A percentile compares a stretch with the other conserved stretches of the same genome.
These are phyloP conservation scores for Odontarrhena argentea DNA, from an alignment of 345 rosid genomes.

Conservation along the genomic window DNA sequence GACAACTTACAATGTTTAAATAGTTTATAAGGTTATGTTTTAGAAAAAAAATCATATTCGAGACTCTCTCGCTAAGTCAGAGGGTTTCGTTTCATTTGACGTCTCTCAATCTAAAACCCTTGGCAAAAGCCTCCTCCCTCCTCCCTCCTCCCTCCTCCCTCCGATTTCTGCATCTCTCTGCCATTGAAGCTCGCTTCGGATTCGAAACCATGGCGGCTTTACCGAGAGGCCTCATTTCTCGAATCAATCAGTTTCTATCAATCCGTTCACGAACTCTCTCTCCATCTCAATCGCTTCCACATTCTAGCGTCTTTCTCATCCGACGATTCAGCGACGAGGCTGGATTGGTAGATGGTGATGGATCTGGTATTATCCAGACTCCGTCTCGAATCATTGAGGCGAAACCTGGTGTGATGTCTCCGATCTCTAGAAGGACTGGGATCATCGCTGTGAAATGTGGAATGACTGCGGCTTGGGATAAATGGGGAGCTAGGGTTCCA, in stretches of 20 bases:
- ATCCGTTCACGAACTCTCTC: slow-evolving; percentile 22
- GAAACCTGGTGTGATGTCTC: slow-evolving; percentile 61
- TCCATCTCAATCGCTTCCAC: slow-evolving; percentile 17
- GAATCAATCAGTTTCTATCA: slow-evolving; percentile 50
- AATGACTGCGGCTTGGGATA: slow-evolving; percentile 91
- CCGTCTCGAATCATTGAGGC: slow-evolving; percentile 59
- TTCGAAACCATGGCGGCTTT: slow-evolving; percentile 55
- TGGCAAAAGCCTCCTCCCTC: slow-evolving; percentile 42
- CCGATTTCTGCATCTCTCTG: slow-evolving; percentile 24
- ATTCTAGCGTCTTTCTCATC: slow-evolving; percentile 33
- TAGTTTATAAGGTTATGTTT: neutral
- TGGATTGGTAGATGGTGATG: slow-evolving; percentile 43
- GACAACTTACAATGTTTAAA: neutral
- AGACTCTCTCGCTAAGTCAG: neutral
- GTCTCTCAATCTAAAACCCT: slow-evolving; percentile 39
- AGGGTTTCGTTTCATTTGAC: slow-evolving; percentile 12
- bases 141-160: slow-evolving; percentile 34
- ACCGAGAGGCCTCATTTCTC: slow-evolving; percentile 71
- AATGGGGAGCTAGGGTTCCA: slow-evolving; percentile 95
- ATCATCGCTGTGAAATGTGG: slow-evolving; percentile 89
- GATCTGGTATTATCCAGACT: slow-evolving; percentile 36
- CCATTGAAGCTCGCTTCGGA: slow-evolving; percentile 40
- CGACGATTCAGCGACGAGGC: slow-evolving; percentile 50
- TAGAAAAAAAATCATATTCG: neutral
- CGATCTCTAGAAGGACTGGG: slow-evolving; percentile 71